These are phyloP conservation scores for Rhodotorula babjevae DNA, from an alignment of 768 basidiomycete genomes.

Conservation along the genomic window DNA sequence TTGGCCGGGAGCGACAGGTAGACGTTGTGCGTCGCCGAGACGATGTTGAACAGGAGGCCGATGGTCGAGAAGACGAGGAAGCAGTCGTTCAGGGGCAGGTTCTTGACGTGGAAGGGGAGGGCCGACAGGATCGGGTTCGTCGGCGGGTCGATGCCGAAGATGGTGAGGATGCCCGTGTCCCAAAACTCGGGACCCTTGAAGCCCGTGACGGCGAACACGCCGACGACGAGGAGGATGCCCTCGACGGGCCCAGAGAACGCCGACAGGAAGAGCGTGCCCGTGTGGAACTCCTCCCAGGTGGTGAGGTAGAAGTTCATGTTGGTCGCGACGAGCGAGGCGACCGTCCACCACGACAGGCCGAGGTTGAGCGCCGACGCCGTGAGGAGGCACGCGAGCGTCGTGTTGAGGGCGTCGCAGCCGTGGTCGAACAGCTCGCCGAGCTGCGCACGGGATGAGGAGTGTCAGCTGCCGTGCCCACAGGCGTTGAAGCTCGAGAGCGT, in stretches of 20 bases:
- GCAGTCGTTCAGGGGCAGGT: slow-evolving; percentile 71
- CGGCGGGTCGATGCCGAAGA: slow-evolving; percentile 52
- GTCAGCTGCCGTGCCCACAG: not conserved
- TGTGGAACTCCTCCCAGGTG: slow-evolving; percentile 84
- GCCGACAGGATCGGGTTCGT: slow-evolving; percentile 51
- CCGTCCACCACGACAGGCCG: slow-evolving; percentile 95
- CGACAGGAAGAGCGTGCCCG: slow-evolving; percentile 84
- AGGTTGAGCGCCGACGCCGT: slow-evolving; percentile 79
- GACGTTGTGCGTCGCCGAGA: slow-evolving; percentile 49
- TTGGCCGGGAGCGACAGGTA: slow-evolving; percentile 45
- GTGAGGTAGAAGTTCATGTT: slow-evolving; percentile 75
- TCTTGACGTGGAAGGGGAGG: slow-evolving; percentile 52
- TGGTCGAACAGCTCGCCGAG: slow-evolving; percentile 98
- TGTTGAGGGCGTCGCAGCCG: slow-evolving; percentile 77
- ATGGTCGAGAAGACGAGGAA: slow-evolving; percentile 78
- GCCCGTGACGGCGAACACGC: slow-evolving; percentile 72
- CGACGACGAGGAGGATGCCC: slow-evolving; percentile 80
- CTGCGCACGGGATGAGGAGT: not conserved
- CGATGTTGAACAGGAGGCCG: slow-evolving; percentile 72
- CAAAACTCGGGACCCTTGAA: slow-evolving; percentile 71
- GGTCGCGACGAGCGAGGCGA: slow-evolving; percentile 72
- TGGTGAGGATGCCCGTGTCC: slow-evolving; percentile 64
- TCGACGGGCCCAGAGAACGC: slow-evolving; percentile 94
- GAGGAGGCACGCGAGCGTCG: slow-evolving; percentile 84
- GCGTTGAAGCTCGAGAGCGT: too few relatives aligned